Percentiles rank a stretch among this genome's conserved stretches.
These are phyloP conservation scores for Baorangia bicolor DNA, from an alignment of 768 basidiomycete genomes.

Conservation along the genomic window DNA sequence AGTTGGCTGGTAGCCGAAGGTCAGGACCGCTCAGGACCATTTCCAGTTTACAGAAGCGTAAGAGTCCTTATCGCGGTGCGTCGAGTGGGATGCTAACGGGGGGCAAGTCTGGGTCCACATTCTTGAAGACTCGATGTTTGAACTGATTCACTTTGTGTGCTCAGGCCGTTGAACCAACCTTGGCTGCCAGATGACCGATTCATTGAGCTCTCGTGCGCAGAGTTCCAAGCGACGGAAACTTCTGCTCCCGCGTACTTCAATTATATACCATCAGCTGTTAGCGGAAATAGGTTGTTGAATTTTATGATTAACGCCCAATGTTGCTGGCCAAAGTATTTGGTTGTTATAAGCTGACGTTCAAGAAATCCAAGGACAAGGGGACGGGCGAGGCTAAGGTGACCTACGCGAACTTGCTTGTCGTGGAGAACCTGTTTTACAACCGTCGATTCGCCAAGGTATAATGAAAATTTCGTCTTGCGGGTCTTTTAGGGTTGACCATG, in stretches of 20 bases:
- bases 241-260: constrained; percentile 98
- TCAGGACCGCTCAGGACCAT: no score
- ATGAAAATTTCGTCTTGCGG: background rate
- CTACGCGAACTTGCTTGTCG: constrained; percentile 93
- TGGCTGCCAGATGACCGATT: constrained; percentile 83
- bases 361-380: constrained; percentile 69
- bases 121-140: constrained; percentile 90
- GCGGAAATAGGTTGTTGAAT: constrained; percentile 41
- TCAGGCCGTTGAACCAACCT: background rate
- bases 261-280: constrained; percentile 92
- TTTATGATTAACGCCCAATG: constrained; percentile 71
- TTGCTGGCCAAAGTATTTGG: constrained; percentile 96
- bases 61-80: constrained; percentile 88
- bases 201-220: constrained; percentile 88
- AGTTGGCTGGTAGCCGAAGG: no score
- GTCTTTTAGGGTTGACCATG: constrained; percentile 1
- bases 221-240: constrained; percentile 92
- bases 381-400: constrained; percentile 69
- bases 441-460: constrained; percentile 84
- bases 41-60: no score
- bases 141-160: background rate
- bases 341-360: constrained; percentile 91
- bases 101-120: constrained; percentile 97
- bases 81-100: constrained; percentile 94
- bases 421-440: constrained; percentile 98